Evolutionary conservation across 225 moss, liverwort and hornwort species (phyloP), one percentile per base, ranked within the genome.

Genomic region (Pleurozium schreberi): DNA sequence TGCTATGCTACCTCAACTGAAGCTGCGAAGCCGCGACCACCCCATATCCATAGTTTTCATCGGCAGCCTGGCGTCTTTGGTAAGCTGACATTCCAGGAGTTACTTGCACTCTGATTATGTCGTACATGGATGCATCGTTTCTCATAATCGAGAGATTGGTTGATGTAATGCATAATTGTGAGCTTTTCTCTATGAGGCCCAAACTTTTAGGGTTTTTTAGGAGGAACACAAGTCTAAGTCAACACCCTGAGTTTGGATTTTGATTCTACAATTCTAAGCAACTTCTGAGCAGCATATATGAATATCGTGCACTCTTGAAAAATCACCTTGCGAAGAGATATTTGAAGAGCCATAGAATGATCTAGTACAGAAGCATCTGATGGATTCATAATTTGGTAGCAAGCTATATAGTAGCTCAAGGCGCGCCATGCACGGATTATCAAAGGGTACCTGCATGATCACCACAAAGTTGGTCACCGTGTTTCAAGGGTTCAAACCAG

Each of bases 61-160:
- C 36, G 96, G 95, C 77, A 97, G 96, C 58, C 94, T 98, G 61
- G 97, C 98, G 23, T 97, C 98, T 21, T 88, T 98, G 95, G 97
- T 98, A 91, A 92, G 90, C 75, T 80, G 43, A 18, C 36, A 64
- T 25, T 16, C 30, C 67, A 31, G 10, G 31, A 81, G 47, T 53
- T 50, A 75, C 69, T 82, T 47, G 82, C 87, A 58, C 57, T 64
- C 47, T 73, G 38, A 79, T 5, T 49, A 84, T 64, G 26, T 38
- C 16, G 58, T 70, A 83, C 15, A 40, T 49, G 57, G 63, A 40
- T 68, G 74, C 61, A 85, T 64, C 57, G 19, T 45, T 82, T 77
- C 85, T 80, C 71, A 80, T 30, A 38, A 31, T 40, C 69, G 40
- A 59, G 78, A 47, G 40, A 66, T 84, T 57, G 65, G 65, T 65